phyloP scores from a whole-genome alignment of 306 rosid genomes.

The Amphicarpaea edgeworthii region DNA sequence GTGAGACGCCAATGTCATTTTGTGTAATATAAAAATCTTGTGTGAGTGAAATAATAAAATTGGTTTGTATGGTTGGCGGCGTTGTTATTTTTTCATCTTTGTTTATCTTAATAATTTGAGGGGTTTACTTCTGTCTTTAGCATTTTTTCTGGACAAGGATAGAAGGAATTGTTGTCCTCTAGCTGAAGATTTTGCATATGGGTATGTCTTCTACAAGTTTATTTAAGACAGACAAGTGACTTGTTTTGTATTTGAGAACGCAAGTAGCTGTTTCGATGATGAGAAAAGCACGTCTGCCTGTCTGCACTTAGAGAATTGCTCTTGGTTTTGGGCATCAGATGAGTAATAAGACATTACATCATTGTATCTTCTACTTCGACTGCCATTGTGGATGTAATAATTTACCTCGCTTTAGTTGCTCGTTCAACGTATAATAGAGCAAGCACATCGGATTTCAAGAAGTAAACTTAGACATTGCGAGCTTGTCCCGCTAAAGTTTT shows the following conservation, averaged over 20 bases:
- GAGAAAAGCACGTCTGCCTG: slow-evolving; percentile 40
- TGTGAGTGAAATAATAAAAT: slow-evolving; percentile 47
- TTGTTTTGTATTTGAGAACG: slow-evolving; percentile 41
- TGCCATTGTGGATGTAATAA: not conserved
- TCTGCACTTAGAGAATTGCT: slow-evolving; percentile 19
- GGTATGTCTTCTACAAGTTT: slow-evolving; percentile 46
- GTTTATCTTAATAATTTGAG: slow-evolving; percentile 21
- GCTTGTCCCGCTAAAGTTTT: too few species aligned
- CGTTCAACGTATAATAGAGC: not conserved
- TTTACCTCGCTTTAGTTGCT: not conserved
- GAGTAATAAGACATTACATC: not conserved
- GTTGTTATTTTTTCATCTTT: slow-evolving; percentile 18
- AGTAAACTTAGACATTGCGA: not conserved
- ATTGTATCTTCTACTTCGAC: not conserved
- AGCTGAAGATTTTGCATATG: slow-evolving; percentile 39
- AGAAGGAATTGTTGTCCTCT: slow-evolving; percentile 43
- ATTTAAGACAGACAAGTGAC: slow-evolving; percentile 41
- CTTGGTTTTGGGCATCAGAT: slow-evolving; percentile 10
- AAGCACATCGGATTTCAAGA: not conserved
- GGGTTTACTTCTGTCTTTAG: slow-evolving; percentile 44
- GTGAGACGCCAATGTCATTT: slow-evolving; percentile 55
- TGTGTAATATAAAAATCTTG: slow-evolving; percentile 47
- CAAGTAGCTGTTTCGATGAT: slow-evolving; percentile 45
- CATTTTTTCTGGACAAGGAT: slow-evolving; percentile 46
- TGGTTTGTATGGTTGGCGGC: slow-evolving; percentile 40